phyloP scores from a whole-genome alignment of 139 green algal genomes.

The Parachlorella kessleri region DNA sequence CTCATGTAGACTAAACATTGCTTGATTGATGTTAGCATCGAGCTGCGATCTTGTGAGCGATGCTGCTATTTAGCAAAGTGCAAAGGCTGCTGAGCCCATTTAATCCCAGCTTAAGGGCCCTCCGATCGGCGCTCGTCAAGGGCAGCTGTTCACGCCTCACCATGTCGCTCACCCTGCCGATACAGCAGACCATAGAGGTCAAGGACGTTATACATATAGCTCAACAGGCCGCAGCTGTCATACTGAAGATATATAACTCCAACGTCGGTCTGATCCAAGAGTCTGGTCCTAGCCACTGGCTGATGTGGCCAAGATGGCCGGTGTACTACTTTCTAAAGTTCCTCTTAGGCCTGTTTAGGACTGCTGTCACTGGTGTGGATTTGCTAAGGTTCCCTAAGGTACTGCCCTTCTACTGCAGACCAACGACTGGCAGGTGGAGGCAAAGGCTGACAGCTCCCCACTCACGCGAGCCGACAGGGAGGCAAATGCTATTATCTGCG shows the following conservation, averaged over 20 bases:
- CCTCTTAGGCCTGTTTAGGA: neutral
- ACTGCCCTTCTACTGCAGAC: slow-evolving; percentile 15
- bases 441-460: slow-evolving; percentile 78
- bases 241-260: slow-evolving; percentile 77
- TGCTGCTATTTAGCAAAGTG: too few species aligned
- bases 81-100: too few species aligned
- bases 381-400: neutral
- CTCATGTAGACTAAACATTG: too few species aligned
- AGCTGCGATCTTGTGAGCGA: too few species aligned
- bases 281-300: too few species aligned
- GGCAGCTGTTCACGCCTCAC: too few species aligned
- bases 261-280: slow-evolving; percentile 37
- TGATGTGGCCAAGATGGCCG: neutral
- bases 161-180: neutral
- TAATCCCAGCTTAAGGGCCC: too few species aligned
- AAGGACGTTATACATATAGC: slow-evolving; percentile 64
- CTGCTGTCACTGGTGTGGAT: neutral
- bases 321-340: neutral
- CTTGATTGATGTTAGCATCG: too few species aligned
- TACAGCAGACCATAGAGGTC: slow-evolving; percentile 26
- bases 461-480: slow-evolving; percentile 78
- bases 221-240: slow-evolving; percentile 66
- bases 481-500: slow-evolving; percentile 80
- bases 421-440: slow-evolving; percentile 66
- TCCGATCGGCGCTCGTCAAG: too few species aligned